Evolutionary conservation across 2,329 filamentous ascomycete species (phyloP), one percentile per base, ranked within the genome.

Genomic region (Clonostachys rosea): DNA sequence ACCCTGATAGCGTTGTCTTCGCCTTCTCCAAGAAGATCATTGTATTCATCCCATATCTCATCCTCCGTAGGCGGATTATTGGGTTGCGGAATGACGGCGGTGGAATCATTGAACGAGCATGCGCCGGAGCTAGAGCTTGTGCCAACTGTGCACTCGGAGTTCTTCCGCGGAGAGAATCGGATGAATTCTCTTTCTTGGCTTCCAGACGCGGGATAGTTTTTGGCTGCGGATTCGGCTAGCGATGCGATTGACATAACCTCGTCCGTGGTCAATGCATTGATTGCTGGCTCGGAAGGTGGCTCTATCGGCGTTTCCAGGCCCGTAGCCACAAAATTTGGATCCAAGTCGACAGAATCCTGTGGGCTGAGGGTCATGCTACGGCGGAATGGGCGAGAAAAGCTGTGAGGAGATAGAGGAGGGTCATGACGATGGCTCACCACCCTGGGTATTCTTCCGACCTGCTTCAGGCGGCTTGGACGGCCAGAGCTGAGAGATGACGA

Each of bases 41-140:
- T 85, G 60, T 95, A 96, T 65, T 95, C 92, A 45, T 91, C 85
- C 92, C 92, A 97, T 2, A 96, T 79, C 60, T 96, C 92, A 56
- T 96, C 92, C 54, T 95, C 88, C 1, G 72, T 81, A 5, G 85
- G 75, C 0, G 81, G 84, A 5, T 83, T 81, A 41, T 73, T 74
- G 2, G 80, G 73, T 4, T 73, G 69, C 1, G 87, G 86, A 18
- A 87, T 71, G 3, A 89, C 68, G 7, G 87, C 84, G 14, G 83
- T 87, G 5, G 84, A 81, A 6, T 78, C 78, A 12, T 76, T 74
- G 52, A 78, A 83, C 44, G 76, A 69, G 13, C 77, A 65, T 1
- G 80, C 82, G 3, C 87, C 89, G 56, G 81, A 89, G 58, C 82
- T 88, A 1, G 87, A 86, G 5, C 34, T 63, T 8, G 67, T 65